A percentile compares a stretch with the other conserved stretches of the same genome.
Conservation (phyloP, 1,139 yeast genomes). For the Hemisphaericaspora lyxosophila region DNA sequence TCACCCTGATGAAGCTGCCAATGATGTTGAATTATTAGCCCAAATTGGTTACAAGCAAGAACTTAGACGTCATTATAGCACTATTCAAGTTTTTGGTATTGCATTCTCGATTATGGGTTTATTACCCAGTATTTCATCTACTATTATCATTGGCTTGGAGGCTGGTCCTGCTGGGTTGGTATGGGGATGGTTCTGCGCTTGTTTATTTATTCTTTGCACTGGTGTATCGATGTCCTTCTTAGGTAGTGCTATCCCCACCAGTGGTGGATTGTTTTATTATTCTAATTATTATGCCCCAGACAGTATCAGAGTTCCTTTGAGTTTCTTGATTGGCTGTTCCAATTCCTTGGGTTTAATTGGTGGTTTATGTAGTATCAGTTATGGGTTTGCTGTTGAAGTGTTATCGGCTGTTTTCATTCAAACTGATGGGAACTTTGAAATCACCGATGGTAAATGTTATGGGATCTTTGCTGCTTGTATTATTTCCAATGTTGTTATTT, state of each 20-base stretch:
- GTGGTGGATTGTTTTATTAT: constrained; percentile 70
- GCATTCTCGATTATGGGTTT: constrained; percentile 56
- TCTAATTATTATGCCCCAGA: constrained; percentile 41
- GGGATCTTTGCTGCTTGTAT: constrained; percentile 40
- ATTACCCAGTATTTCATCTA: constrained; percentile 46
- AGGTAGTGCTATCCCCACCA: constrained; percentile 70
- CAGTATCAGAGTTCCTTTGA: constrained; percentile 30
- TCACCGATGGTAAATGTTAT: constrained; percentile 32
- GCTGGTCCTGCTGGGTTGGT: constrained; percentile 50
- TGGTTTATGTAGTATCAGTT: constrained; percentile 39
- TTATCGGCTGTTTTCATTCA: constrained; percentile 35
- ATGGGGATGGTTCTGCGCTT: constrained; percentile 73
- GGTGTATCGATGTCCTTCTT: constrained; percentile 67
- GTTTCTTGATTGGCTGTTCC: constrained; percentile 47
- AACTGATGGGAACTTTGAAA: constrained; percentile 31
- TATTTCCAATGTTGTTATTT: constrained; percentile 26
- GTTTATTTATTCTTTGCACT: constrained; percentile 55
- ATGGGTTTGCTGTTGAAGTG: constrained; percentile 38
- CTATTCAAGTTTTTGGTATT: constrained; percentile 53
- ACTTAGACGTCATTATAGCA: constrained; percentile 45
- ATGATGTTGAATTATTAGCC: constrained; percentile 50
- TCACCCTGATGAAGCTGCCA: constrained; percentile 25
- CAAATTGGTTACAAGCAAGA: constrained; percentile 57
- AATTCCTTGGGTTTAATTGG: constrained; percentile 38
- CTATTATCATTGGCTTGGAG: constrained; percentile 34